Evolutionary conservation across 805 yeast species (phyloP).

Genomic region (Candida yuanshanica): DNA sequence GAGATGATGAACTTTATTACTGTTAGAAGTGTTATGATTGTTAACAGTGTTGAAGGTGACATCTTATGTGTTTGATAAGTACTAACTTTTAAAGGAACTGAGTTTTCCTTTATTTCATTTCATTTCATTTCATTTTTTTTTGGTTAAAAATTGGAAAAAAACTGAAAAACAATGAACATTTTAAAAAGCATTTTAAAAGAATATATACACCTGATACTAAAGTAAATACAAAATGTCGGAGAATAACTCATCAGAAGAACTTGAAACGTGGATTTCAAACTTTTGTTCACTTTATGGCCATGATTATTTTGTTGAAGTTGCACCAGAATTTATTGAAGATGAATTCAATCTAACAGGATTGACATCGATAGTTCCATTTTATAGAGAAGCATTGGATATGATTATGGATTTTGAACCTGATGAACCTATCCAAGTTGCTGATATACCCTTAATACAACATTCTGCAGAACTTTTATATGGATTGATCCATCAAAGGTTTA

Average conservation of each 20-base stretch:
- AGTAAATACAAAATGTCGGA: conserved; percentile 15
- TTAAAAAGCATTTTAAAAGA: not conserved
- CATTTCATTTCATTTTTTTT: not conserved
- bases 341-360: conserved; percentile 94
- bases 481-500: conserved; percentile 86
- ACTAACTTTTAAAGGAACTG: not conserved
- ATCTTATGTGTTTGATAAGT: not conserved
- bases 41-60: not conserved
- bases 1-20: conserved; percentile 21
- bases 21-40: conserved; percentile 3
- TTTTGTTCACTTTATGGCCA: conserved; percentile 53
- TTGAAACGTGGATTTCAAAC: conserved; percentile 50
- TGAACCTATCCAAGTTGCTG: conserved; percentile 51
- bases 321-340: conserved; percentile 91
- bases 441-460: conserved; percentile 74
- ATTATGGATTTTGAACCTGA: conserved; percentile 73
- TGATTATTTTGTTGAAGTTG: conserved; percentile 87
- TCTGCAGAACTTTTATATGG: conserved; percentile 93
- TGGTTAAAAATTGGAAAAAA: not conserved
- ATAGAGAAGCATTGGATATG: conserved; percentile 85
- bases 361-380: conserved; percentile 78
- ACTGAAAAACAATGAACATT: not conserved
- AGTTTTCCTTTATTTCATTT: no score
- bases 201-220: no score
- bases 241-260: conserved; percentile 33